Conservation (phyloP, 2,329 filamentous ascomycete species). For the Sporothrix schenckii region DNA sequence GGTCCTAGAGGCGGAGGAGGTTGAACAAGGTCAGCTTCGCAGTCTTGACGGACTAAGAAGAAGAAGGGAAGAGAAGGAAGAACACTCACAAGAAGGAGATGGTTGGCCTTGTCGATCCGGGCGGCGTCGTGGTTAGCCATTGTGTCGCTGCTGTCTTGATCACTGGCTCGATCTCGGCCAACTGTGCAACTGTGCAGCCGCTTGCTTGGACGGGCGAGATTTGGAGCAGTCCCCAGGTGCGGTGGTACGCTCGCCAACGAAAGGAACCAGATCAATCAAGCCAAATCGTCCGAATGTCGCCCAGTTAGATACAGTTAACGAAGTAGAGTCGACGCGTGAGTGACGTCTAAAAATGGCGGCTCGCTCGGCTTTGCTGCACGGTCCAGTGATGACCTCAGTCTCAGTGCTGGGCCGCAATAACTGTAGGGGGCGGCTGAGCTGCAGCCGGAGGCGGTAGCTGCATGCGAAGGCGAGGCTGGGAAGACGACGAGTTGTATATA, state of each 20-base stretch:
- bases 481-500: background rate
- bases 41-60: background rate
- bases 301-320: background rate
- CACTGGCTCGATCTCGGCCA: background rate
- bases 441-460: conserved; percentile 18
- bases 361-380: background rate
- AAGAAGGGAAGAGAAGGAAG: conserved; percentile 7
- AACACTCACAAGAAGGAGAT: conserved; percentile 68
- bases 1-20: conserved; percentile 64
- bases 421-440: background rate
- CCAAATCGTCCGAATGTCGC: background rate
- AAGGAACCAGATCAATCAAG: background rate
- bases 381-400: conserved; percentile 15
- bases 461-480: background rate
- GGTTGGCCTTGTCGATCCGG: conserved; percentile 73
- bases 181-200: too few species aligned
- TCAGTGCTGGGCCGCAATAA: conserved; percentile 15
- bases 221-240: background rate
- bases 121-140: conserved; percentile 66
- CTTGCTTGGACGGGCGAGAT: background rate
- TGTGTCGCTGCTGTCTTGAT: conserved; percentile 32
- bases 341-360: background rate
- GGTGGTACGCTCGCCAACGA: background rate
- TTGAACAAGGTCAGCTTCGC: background rate
- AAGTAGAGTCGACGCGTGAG: background rate